Conservation (phyloP, 2,329 filamentous ascomycete genomes). For the Hortaea sp. region DNA sequence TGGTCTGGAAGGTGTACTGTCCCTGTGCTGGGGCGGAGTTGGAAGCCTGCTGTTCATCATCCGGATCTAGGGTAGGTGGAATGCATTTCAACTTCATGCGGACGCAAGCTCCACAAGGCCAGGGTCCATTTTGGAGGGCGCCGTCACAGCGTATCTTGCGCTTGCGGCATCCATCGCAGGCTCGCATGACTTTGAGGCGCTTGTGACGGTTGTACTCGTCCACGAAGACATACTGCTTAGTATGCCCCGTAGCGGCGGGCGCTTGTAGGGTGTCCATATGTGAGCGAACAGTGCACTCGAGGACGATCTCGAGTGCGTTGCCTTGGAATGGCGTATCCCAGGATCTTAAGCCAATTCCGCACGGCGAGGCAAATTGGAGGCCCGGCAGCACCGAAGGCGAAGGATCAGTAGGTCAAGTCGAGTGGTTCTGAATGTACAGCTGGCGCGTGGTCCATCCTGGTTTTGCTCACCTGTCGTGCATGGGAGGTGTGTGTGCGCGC, state of each 20-base stretch:
- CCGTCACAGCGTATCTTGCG: conserved; percentile 98
- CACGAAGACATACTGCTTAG: conserved; percentile 97
- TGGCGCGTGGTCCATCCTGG: conserved; percentile 2
- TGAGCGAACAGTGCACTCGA: not conserved
- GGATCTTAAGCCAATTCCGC: not conserved
- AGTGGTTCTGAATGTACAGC: not conserved
- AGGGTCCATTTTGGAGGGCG: conserved; percentile 80
- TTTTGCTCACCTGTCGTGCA: not conserved
- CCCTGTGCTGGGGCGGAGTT: conserved; percentile 14
- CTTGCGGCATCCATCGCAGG: conserved; percentile 87
- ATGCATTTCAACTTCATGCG: conserved; percentile 88
- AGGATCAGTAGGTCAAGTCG: not conserved
- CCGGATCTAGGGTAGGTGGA: conserved; percentile 71
- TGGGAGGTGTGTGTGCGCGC: conserved; percentile 1
- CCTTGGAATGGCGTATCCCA: not conserved
- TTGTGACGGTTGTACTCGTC: conserved; percentile 98
- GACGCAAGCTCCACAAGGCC: conserved; percentile 92
- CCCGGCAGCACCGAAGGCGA: conserved; percentile 3
- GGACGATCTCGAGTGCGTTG: not conserved
- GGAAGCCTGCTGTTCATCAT: conserved; percentile 40
- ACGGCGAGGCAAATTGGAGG: not conserved
- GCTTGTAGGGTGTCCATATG: conserved; percentile 2
- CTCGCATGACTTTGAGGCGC: conserved; percentile 93
- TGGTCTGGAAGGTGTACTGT: conserved; percentile 20
- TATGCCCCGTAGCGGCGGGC: conserved; percentile 54